phyloP scores from a whole-genome alignment of 2,329 filamentous ascomycete genomes.

The Penicillium sp. region DNA sequence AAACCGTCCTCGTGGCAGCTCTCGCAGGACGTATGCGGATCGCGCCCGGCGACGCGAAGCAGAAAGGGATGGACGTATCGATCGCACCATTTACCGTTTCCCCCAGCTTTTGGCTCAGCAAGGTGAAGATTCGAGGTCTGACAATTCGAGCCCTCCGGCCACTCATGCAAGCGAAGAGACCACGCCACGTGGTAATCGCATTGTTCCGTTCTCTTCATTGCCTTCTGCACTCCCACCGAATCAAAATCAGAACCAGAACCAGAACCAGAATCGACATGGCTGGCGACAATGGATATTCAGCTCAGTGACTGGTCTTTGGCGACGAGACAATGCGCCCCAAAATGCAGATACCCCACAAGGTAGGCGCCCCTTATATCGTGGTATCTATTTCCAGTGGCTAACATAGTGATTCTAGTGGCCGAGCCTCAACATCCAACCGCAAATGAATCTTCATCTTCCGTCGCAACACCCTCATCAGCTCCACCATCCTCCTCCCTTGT shows the following conservation, averaged over 20 bases:
- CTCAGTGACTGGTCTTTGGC: constrained; percentile 17
- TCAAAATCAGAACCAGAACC: background rate
- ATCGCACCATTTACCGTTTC: constrained; percentile 35
- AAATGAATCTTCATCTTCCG: background rate
- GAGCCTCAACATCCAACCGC: background rate
- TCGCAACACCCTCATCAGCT: background rate
- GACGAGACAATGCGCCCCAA: constrained; percentile 4
- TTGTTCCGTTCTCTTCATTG: constrained; percentile 1
- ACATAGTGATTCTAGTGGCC: background rate
- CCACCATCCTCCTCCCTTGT: background rate
- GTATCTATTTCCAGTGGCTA: background rate
- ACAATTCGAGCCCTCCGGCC: background rate
- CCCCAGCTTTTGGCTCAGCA: constrained; percentile 33
- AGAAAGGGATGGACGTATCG: constrained; percentile 33
- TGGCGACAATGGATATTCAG: constrained; percentile 17
- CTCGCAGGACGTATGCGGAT: constrained; percentile 29
- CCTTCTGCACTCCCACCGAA: constrained; percentile 4
- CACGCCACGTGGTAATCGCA: background rate
- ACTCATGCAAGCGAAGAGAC: background rate
- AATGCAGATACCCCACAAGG: background rate
- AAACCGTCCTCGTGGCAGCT: constrained; percentile 12
- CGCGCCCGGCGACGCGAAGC: constrained; percentile 30
- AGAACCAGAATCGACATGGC: background rate
- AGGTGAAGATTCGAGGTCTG: constrained; percentile 22
- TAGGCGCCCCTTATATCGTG: background rate